A percentile compares a stretch with the other conserved stretches of the same genome.
phyloP scores from a whole-genome alignment of 495 filamentous ascomycete species.

The Hypoxylon rickii region DNA sequence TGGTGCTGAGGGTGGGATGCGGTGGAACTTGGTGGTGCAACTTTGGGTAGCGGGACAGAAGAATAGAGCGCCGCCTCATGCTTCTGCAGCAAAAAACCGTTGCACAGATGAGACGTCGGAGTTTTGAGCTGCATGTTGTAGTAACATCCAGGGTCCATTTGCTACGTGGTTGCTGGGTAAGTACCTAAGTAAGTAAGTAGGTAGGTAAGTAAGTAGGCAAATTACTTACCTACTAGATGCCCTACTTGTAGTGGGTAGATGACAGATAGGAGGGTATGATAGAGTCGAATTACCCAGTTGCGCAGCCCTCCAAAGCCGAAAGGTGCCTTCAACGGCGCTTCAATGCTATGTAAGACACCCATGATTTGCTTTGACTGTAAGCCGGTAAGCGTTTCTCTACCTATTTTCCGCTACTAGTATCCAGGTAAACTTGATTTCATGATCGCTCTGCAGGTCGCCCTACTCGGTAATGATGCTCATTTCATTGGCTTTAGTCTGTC shows the following conservation, averaged over 20 bases:
- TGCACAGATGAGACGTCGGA: conserved; percentile 27
- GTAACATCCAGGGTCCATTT: conserved; percentile 25
- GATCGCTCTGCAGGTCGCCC: conserved; percentile 18
- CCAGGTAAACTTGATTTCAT: conserved; percentile 22
- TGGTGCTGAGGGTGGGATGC: conserved; percentile 9
- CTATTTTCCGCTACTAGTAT: conserved; percentile 7
- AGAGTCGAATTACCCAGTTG: no score
- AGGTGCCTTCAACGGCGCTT: neutral
- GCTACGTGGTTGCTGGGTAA: conserved; percentile 13
- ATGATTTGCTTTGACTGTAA: neutral
- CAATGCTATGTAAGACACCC: conserved; percentile 8
- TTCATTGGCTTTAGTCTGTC: conserved; percentile 5
- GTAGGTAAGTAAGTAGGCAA: conserved; percentile 1
- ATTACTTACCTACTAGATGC: conserved; percentile 4
- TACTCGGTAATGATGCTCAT: conserved; percentile 23
- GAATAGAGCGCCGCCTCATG: conserved; percentile 8
- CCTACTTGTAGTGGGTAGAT: no score
- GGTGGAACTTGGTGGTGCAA: no score
- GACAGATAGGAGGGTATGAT: no score
- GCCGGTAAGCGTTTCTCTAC: conserved; percentile 7
- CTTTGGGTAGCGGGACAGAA: conserved; percentile 36
- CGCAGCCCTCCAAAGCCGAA: no score
- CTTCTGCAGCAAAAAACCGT: conserved; percentile 16
- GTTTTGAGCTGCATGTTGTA: conserved; percentile 22
- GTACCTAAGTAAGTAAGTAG: neutral